phyloP scores from a whole-genome alignment of 768 basidiomycete species.

The Boletus reticulatus region DNA sequence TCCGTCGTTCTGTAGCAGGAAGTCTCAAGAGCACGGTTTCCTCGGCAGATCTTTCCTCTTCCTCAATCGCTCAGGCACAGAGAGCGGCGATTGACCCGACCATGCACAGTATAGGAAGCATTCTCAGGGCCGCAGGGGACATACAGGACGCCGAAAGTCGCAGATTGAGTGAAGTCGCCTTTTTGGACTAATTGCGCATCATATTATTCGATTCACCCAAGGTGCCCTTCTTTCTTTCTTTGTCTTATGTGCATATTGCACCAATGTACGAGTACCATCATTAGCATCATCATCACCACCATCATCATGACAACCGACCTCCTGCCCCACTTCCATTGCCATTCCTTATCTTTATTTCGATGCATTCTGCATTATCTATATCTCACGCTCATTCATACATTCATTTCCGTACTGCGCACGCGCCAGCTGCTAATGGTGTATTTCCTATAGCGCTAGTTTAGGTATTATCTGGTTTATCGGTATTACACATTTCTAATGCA shows the following conservation, averaged over 20 bases:
- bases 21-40: constrained; percentile 22
- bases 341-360: constrained; percentile 8
- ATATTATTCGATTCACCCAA: background rate
- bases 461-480: background rate
- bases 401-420: constrained; percentile 7
- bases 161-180: constrained; percentile 70
- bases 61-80: constrained; percentile 31
- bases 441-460: background rate
- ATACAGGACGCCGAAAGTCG: constrained; percentile 70
- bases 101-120: constrained; percentile 58
- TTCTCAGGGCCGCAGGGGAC: constrained; percentile 46
- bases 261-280: background rate
- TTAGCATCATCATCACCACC: background rate
- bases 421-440: constrained; percentile 4
- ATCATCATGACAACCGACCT: background rate
- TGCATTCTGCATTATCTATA: background rate
- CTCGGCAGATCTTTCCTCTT: constrained; percentile 32
- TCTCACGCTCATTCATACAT: constrained; percentile 13
- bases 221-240: background rate
- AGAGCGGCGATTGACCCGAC: constrained; percentile 52
- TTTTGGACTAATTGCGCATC: constrained; percentile 39
- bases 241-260: constrained; percentile 1
- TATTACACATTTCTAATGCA: background rate
- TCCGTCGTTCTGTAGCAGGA: constrained; percentile 45
- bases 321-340: background rate